Conservation (phyloP, 805 yeast species). For the Candida krabiensis region DNA sequence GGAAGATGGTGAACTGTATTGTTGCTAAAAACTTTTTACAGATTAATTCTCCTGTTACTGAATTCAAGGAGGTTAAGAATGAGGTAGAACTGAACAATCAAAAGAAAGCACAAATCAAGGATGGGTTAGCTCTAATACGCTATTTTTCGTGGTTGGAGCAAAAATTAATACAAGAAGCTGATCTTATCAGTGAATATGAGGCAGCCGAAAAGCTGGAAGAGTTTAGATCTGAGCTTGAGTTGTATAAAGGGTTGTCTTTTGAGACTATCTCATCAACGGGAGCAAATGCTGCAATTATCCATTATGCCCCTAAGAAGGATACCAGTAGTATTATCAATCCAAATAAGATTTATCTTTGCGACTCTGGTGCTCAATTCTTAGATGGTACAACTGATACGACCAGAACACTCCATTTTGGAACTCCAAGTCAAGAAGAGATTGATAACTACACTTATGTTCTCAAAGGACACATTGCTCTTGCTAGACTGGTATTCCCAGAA, state of each 20-base stretch:
- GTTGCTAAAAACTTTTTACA: conserved; percentile 37
- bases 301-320: conserved; percentile 58
- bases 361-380: conserved; percentile 60
- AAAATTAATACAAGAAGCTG: conserved; percentile 40
- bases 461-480: conserved; percentile 55
- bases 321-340: conserved; percentile 51
- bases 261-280: conserved; percentile 77
- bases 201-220: conserved; percentile 61
- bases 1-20: conserved; percentile 63
- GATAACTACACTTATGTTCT: conserved; percentile 56
- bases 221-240: conserved; percentile 52
- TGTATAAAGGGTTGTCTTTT: conserved; percentile 66
- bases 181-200: conserved; percentile 58
- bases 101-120: conserved; percentile 52
- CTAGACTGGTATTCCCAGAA: conserved; percentile 52
- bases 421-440: conserved; percentile 46
- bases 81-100: conserved; percentile 51
- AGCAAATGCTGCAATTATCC: conserved; percentile 74
- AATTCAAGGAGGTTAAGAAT: conserved; percentile 54
- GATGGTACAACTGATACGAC: conserved; percentile 69
- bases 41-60: conserved; percentile 58
- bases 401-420: conserved; percentile 55
- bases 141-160: conserved; percentile 62
- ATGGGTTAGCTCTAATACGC: conserved; percentile 54
- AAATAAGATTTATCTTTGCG: conserved; percentile 51